Evolutionary conservation across 306 rosid species (phyloP).

Genomic region (Ormosia semicastrata): DNA sequence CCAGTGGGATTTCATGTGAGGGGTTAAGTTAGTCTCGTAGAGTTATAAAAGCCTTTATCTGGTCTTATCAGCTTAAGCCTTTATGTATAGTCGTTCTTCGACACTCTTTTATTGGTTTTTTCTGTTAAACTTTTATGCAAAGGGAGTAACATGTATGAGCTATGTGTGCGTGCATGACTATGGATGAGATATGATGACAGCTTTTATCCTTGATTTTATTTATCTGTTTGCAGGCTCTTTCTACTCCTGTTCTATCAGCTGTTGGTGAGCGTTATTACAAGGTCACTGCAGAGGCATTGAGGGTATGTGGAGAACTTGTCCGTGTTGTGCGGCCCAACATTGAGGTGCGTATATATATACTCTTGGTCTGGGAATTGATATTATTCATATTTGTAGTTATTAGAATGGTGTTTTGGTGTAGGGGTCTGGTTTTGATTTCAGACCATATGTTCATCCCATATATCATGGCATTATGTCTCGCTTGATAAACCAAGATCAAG

Average conservation of each 20-base stretch:
- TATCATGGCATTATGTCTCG: constrained; percentile 95
- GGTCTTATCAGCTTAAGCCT: neutral
- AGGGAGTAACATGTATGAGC: neutral
- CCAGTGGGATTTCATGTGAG: neutral
- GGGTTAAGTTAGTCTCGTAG: neutral
- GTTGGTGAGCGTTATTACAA: constrained; percentile 98
- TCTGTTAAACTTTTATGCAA: constrained; percentile 1
- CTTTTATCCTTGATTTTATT: neutral
- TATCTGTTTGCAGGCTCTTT: constrained; percentile 69
- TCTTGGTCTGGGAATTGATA: constrained; percentile 4
- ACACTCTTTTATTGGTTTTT: neutral
- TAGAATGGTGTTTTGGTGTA: constrained; percentile 33
- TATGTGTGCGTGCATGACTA: neutral
- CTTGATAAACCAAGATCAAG: constrained; percentile 98
- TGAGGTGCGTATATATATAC: constrained; percentile 57
- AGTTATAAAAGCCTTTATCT: neutral
- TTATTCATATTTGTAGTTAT: constrained; percentile 27
- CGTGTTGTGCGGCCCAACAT: constrained; percentile 86
- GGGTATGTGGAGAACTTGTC: constrained; percentile 96
- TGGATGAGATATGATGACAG: neutral
- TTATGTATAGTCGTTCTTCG: neutral
- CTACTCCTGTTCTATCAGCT: constrained; percentile 94
- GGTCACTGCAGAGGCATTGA: constrained; percentile 98
- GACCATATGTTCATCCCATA: constrained; percentile 83
- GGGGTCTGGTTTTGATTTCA: constrained; percentile 81